Base-by-base conservation (phyloP, 495 filamentous ascomycete genomes). In the Astrothelium macrocarpum region DNA sequence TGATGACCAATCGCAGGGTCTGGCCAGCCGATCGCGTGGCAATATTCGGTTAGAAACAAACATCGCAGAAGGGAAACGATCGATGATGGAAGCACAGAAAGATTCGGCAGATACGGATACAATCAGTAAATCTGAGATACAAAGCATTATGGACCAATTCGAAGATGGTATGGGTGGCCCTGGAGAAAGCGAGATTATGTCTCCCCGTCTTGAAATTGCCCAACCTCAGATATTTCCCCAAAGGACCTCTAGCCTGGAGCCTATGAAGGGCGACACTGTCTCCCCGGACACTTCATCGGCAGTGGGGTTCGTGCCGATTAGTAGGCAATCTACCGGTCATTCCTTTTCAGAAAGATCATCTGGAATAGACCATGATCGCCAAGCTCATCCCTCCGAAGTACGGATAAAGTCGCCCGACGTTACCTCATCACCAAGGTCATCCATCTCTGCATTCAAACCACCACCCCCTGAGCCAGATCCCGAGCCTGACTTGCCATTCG, bases 141-240 rank as follows among this genome's bases (percentile, higher is more conserved):
- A 97, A 74, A 95, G 81, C 70, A 97, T 98, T 66, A 96, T 98
- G 87, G 91, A 91, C 65, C 87, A 87, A 59, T 77, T 78, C 42
- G 66, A 75, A 25, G 70, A 87, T 67, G 83, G 82, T 23, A 82
- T 82, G 1, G 83, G 84, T 59, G 87, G 84, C 12, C 85, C 81
- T 12, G 85, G 79, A 32, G 81, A 84, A 62, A 83, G 90, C 11
- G 88, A 90, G 73, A 88, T 91, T 65, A 89, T 91, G 86, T 90
- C 90, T 59, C 89, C 91, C 18, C 81, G 85, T 16, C 73, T 93
- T 28, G 89, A 88, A 73, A 78, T 88, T 49, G 86, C 86, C 42
- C 86, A 84, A 32, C 85, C 90, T 59, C 78, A 90, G 45, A 83
- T 86, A 64, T 89, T 91, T 69, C 91, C 91, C 29, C 89, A 91